These are phyloP conservation scores for Stromatinia cepivora DNA, from an alignment of 2,329 filamentous ascomycete species.

Conservation along the genomic window DNA sequence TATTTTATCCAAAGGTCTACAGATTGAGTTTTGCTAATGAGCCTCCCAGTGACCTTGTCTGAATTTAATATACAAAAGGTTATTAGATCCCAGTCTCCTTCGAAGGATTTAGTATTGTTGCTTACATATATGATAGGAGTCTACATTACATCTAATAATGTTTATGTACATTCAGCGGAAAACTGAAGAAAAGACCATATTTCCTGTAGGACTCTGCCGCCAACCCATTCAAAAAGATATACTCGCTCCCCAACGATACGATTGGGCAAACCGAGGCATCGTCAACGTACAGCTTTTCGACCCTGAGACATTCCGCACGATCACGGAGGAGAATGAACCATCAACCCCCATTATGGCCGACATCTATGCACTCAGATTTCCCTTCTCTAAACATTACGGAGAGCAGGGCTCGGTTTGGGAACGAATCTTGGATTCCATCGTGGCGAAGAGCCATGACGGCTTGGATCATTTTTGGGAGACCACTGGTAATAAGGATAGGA, in stretches of 20 bases:
- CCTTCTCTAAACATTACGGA: background rate
- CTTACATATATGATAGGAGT: background rate
- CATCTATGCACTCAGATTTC: background rate
- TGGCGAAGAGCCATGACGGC: background rate
- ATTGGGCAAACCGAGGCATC: conserved; percentile 35
- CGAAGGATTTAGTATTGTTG: background rate
- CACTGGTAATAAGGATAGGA: background rate
- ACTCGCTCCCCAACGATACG: conserved; percentile 37
- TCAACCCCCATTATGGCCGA: background rate
- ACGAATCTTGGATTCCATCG: background rate
- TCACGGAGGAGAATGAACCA: conserved; percentile 39
- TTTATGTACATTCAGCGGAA: too few species aligned
- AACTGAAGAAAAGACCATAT: conserved; percentile 31
- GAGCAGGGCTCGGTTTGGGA: background rate
- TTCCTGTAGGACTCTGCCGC: conserved; percentile 45
- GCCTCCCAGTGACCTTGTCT: background rate
- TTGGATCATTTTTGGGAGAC: background rate
- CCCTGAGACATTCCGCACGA: conserved; percentile 39
- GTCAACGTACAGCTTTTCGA: conserved; percentile 47
- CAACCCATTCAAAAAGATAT: conserved; percentile 44
- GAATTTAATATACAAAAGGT: background rate
- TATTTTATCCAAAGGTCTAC: background rate
- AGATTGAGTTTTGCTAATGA: background rate
- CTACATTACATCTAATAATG: background rate
- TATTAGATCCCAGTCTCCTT: background rate